A percentile compares a stretch with the other conserved stretches of the same genome.
These are phyloP conservation scores for Hypericum androsaemum DNA, from an alignment of 345 rosid species.

Conservation along the genomic window DNA sequence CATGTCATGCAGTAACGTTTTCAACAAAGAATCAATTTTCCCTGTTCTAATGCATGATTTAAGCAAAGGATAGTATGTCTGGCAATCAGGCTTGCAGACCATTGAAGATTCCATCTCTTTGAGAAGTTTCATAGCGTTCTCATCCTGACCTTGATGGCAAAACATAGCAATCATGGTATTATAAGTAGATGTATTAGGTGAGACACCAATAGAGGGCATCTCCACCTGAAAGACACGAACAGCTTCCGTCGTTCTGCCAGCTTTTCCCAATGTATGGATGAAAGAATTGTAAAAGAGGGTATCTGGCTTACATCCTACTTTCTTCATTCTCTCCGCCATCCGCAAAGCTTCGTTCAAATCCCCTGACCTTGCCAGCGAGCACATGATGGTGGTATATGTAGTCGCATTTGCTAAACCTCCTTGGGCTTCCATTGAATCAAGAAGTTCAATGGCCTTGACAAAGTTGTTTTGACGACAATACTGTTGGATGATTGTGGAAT, in stretches of 20 bases:
- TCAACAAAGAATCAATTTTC: slow-evolving; percentile 38
- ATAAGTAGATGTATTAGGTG: slow-evolving; percentile 50
- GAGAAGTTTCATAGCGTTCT: slow-evolving; percentile 41
- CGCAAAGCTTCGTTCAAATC: slow-evolving; percentile 48
- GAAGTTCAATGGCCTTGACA: slow-evolving; percentile 44
- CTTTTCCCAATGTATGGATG: slow-evolving; percentile 56
- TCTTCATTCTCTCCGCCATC: slow-evolving; percentile 40
- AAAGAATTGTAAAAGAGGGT: slow-evolving; percentile 56
- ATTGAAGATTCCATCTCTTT: slow-evolving; percentile 38
- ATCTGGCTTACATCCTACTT: slow-evolving; percentile 45
- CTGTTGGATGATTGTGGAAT: slow-evolving; percentile 53
- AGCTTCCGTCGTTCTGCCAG: slow-evolving; percentile 50
- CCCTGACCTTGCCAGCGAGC: slow-evolving; percentile 41
- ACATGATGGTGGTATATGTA: slow-evolving; percentile 63
- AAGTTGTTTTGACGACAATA: slow-evolving; percentile 39
- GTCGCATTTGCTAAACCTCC: slow-evolving; percentile 57
- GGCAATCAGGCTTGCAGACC: slow-evolving; percentile 54
- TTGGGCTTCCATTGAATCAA: slow-evolving; percentile 55
- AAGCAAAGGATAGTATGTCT: slow-evolving; percentile 60
- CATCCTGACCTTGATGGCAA: slow-evolving; percentile 40
- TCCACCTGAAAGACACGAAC: slow-evolving; percentile 41
- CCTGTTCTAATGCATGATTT: slow-evolving; percentile 60
- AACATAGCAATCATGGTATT: slow-evolving; percentile 75
- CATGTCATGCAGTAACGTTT: slow-evolving; percentile 52
- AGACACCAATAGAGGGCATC: slow-evolving; percentile 39